A percentile compares a stretch with the other conserved stretches of the same genome.
Evolutionary conservation across 352 stramenopile genomes (phyloP).

Genomic region (Phytophthora sansomeana): DNA sequence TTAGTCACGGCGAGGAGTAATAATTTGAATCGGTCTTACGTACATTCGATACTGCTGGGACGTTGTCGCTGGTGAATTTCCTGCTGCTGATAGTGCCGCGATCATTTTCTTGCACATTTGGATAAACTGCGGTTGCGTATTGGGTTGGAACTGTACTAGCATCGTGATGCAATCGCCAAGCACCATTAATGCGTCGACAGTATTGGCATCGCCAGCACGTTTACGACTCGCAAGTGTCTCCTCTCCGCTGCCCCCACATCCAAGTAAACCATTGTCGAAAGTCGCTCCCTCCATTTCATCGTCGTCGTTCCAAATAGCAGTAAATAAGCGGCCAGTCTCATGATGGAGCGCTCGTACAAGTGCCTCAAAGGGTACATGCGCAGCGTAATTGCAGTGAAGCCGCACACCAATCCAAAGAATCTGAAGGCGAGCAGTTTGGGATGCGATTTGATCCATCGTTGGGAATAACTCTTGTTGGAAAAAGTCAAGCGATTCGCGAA

Average conservation of each 20-base stretch:
- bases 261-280: conserved; percentile 56
- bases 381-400: conserved; percentile 41
- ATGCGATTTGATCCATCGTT: conserved; percentile 56
- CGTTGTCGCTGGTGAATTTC: conserved; percentile 16
- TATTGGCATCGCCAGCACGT: conserved; percentile 20
- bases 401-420: conserved; percentile 67
- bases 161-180: conserved; percentile 50
- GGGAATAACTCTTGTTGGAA: conserved; percentile 65
- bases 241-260: conserved; percentile 27
- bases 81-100: conserved; percentile 21
- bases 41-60: conserved; percentile 43
- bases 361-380: conserved; percentile 41
- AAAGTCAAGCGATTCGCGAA: conserved; percentile 72
- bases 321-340: conserved; percentile 40
- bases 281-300: conserved; percentile 39
- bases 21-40: conserved; percentile 14
- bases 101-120: conserved; percentile 46
- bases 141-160: conserved; percentile 40
- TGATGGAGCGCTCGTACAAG: conserved; percentile 54
- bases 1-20: background rate
- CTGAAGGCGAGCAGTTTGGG: conserved; percentile 57
- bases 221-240: conserved; percentile 23
- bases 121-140: conserved; percentile 30
- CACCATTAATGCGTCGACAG: conserved; percentile 44
- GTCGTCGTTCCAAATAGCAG: conserved; percentile 28